Evolutionary conservation across 176 grass and related monocot species (phyloP).

Genomic region (Eremochloa ophiuroides): DNA sequence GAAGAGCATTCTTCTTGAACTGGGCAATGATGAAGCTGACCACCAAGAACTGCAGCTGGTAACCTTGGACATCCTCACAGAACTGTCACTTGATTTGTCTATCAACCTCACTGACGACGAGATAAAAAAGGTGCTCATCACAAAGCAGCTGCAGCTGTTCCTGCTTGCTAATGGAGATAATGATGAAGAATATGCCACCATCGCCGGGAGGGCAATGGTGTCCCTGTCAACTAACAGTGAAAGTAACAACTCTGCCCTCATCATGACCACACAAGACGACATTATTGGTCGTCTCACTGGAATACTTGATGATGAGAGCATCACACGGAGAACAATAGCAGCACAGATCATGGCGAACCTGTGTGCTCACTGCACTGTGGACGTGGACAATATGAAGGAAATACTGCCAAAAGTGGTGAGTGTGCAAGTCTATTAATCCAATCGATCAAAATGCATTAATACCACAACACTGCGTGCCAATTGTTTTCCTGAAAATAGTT

Average conservation of each 20-base stretch:
- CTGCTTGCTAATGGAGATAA: not conserved
- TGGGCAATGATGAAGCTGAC: not conserved
- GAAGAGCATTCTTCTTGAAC: not conserved
- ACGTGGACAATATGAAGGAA: not conserved
- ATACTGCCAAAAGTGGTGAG: constrained; percentile 12
- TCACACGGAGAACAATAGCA: not conserved
- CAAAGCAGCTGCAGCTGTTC: not conserved
- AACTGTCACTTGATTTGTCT: not conserved
- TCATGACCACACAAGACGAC: rapidly evolving
- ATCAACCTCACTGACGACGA: not conserved
- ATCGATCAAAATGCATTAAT: too few relatives aligned
- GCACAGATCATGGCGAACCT: constrained; percentile 2
- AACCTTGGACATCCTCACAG: not conserved
- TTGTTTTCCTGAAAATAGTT: too few relatives aligned
- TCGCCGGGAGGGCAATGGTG: not conserved
- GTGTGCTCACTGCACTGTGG: not conserved
- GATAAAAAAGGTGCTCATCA: not conserved
- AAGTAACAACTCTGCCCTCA: not conserved
- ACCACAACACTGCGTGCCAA: too few relatives aligned
- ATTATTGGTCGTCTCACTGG: not conserved
- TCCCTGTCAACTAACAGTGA: not conserved
- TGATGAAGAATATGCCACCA: not conserved
- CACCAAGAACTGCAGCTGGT: not conserved
- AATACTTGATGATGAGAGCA: not conserved
- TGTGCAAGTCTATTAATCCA: too few relatives aligned